Evolutionary conservation across 495 filamentous ascomycete genomes (phyloP).

Genomic region (Trichoderma gamsii): DNA sequence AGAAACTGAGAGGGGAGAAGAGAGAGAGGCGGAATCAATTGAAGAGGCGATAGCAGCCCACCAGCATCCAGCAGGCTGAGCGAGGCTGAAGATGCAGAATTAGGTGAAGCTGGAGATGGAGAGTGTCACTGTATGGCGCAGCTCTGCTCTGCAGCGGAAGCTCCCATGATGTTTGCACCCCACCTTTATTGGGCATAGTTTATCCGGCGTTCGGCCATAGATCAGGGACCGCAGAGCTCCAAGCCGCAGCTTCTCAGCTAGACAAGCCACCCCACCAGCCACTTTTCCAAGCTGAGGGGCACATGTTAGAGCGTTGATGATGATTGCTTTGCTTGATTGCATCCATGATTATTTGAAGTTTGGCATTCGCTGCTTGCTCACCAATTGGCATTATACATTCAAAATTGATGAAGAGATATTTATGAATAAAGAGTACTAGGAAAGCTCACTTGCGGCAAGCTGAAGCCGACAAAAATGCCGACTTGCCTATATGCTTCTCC

Average conservation of each 20-base stretch:
- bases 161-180: constrained; percentile 12
- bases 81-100: not conserved
- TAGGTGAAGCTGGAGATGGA: not conserved
- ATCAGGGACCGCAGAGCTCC: not conserved
- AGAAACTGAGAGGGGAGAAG: not conserved
- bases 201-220: constrained; percentile 14
- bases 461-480: not conserved
- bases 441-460: not conserved
- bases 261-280: not conserved
- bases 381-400: too few species aligned
- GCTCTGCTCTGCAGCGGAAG: constrained; percentile 1
- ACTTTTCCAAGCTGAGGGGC: not conserved
- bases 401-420: too few species aligned
- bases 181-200: not conserved
- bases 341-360: too few species aligned
- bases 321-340: too few species aligned
- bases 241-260: not conserved
- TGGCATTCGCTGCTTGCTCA: too few species aligned
- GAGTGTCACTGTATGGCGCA: constrained; percentile 10
- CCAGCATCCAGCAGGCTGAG: not conserved
- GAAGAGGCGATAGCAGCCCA: not conserved
- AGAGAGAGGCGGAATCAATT: not conserved
- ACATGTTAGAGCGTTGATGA: too few species aligned
- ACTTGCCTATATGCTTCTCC: not conserved
- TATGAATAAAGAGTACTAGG: too few species aligned